These are phyloP conservation scores for Purpureocillium lavendulum DNA, from an alignment of 2,329 filamentous ascomycete species.

Conservation along the genomic window DNA sequence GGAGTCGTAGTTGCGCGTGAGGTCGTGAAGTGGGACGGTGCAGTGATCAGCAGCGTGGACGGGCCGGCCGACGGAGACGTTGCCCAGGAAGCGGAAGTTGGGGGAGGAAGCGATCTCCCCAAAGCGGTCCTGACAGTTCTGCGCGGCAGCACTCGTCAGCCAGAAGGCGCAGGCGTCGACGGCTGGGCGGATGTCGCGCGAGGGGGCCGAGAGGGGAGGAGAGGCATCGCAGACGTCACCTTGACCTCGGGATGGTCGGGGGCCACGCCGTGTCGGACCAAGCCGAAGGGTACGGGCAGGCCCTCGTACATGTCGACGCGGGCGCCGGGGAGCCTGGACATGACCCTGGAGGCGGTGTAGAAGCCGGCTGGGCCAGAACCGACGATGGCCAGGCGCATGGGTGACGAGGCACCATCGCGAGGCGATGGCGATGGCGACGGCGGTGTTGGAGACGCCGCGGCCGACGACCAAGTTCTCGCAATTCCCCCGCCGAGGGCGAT, in stretches of 20 bases:
- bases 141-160: not conserved
- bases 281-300: slow-evolving; percentile 82
- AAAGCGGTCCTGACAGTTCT: slow-evolving; percentile 96
- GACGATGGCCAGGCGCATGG: slow-evolving; percentile 76
- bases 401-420: slow-evolving; percentile 11
- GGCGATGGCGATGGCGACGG: slow-evolving; percentile 7
- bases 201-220: too few species aligned
- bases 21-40: slow-evolving; percentile 54
- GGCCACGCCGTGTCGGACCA: slow-evolving; percentile 92
- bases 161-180: too few species aligned
- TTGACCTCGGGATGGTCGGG: slow-evolving; percentile 98
- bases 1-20: slow-evolving; percentile 82
- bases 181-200: too few species aligned
- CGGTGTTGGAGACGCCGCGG: not conserved
- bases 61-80: slow-evolving; percentile 64
- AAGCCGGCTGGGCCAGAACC: slow-evolving; percentile 95
- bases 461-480: not conserved
- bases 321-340: slow-evolving; percentile 64
- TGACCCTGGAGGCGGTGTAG: slow-evolving; percentile 81
- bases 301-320: slow-evolving; percentile 94
- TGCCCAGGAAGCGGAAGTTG: slow-evolving; percentile 85
- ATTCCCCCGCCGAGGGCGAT: too few species aligned
- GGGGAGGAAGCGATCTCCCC: slow-evolving; percentile 75
- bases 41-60: slow-evolving; percentile 29
- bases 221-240: slow-evolving; percentile 35